Base-by-base conservation (phyloP, 768 basidiomycete genomes). In the Mycena galericulata region DNA sequence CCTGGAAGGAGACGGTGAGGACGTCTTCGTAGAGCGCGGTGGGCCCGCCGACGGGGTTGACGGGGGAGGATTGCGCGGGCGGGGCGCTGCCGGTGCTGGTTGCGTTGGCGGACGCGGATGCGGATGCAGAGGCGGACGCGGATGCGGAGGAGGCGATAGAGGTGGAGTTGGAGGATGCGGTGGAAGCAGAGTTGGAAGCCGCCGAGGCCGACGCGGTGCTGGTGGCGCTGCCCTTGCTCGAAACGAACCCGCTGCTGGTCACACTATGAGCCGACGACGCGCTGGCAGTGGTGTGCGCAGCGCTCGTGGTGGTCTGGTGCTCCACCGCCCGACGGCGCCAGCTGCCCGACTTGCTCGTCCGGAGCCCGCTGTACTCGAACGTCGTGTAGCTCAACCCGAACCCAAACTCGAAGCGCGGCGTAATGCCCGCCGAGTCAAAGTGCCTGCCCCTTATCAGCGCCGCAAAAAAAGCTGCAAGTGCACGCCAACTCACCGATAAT, bases 331-430 rank as follows among this genome's bases (percentile, higher is more conserved):
- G n/a, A n/a, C 65, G 58, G 26, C 65, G 62, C 14, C 32, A 14
- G 29, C 27, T 51, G 8, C 12, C 54, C 2, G 32, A 18, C 4
- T 40, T 27, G 38, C 45, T 30, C 22, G 80, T 70, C 17, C 59
- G 41, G 15, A 83, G 61, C 26, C 77, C 73, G 22, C 78, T 75
- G 71, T 82, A 84, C 17, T 75, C 67, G 73, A 87, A 87, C 1
- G 72, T 76, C 20, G 86, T 84, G 72, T 87, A 87, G 41, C 78
- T 79, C 67, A 86, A 69, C 5, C 63, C 80, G 75, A 74, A 86
- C 50, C 76, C 79, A 38, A 80, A 80, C 67, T 79, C 79, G 47
- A 57, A 77, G 2, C 67, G 74, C n/a, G 74, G 74, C 14, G 53
- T 49, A 45, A 75, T 73, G 22, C 59, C 58, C 34, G 65, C 73